phyloP scores from a whole-genome alignment of 2,329 filamentous ascomycete species.

The Diplodia intermedia region DNA sequence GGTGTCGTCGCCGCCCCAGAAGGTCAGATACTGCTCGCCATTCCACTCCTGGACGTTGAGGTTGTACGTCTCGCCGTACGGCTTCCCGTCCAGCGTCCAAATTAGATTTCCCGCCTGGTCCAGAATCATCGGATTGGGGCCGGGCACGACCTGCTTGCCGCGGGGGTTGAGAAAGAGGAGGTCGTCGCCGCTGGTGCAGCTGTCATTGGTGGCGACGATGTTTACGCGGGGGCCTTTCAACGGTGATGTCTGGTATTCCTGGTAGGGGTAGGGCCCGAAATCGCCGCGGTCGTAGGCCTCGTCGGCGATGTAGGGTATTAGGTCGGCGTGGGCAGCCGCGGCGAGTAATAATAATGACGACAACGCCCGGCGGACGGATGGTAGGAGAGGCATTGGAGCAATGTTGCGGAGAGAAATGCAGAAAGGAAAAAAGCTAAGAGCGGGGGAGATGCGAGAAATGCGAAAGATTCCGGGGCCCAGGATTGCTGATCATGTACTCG shows the following conservation, averaged over 20 bases:
- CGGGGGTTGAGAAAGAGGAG: conserved; percentile 34
- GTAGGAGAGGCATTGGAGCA: conserved; percentile 21
- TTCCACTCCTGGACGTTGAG: conserved; percentile 46
- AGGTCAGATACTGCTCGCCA: conserved; percentile 47
- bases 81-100: conserved; percentile 44
- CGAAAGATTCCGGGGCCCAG: background rate
- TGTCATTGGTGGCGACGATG: conserved; percentile 31
- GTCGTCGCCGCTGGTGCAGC: conserved; percentile 32
- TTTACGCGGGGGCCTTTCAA: conserved; percentile 35
- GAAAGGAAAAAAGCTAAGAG: background rate
- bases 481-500: conserved; percentile 13
- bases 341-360: conserved; percentile 27
- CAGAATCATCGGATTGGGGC: conserved; percentile 46
- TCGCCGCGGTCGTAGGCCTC: conserved; percentile 36
- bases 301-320: conserved; percentile 34
- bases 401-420: background rate
- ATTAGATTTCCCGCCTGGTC: conserved; percentile 44
- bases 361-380: conserved; percentile 14
- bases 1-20: conserved; percentile 48
- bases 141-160: conserved; percentile 33
- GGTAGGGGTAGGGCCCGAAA: conserved; percentile 36
- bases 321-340: conserved; percentile 13
- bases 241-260: conserved; percentile 33
- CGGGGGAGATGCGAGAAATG: background rate
- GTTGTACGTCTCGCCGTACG: conserved; percentile 37